phyloP scores from a whole-genome alignment of 78 protist genomes.

The Pelomyxa schiedti region DNA sequence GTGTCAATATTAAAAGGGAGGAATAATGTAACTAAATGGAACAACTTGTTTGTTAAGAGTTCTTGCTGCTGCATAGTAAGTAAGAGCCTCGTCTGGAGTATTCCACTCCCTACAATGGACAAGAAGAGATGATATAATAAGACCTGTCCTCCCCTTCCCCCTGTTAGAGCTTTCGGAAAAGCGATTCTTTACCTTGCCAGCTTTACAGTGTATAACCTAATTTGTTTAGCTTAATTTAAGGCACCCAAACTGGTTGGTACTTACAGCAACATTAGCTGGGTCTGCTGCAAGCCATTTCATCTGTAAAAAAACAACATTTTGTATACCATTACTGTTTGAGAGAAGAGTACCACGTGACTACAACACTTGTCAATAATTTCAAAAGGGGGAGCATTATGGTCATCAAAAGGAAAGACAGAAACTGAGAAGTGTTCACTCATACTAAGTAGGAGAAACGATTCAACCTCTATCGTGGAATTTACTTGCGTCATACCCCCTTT shows the following conservation, averaged over 20 bases:
- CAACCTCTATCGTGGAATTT: conserved; percentile 50
- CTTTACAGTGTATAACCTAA: conserved; percentile 60
- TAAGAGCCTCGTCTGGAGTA: conserved; percentile 35
- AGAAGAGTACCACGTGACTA: conserved; percentile 2
- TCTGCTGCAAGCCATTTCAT: conserved; percentile 37
- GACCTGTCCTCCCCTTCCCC: conserved; percentile 11
- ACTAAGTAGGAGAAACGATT: not conserved
- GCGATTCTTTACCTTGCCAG: conserved; percentile 45
- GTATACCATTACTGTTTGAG: not conserved
- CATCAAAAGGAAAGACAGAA: conserved; percentile 57
- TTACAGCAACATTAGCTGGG: conserved; percentile 36
- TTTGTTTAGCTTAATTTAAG: too few species aligned
- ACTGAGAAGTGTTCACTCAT: not conserved
- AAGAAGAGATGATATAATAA: conserved; percentile 52
- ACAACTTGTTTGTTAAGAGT: conserved; percentile 44
- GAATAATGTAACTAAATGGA: not conserved
- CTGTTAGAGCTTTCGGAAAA: not conserved
- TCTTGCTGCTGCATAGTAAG: conserved; percentile 45
- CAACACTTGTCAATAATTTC: conserved; percentile 38
- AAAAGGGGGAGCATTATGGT: conserved; percentile 69
- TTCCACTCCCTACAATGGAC: conserved; percentile 26
- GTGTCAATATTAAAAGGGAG: too few species aligned
- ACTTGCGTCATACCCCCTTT: conserved; percentile 53
- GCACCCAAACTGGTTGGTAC: too few species aligned
- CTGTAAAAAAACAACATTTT: conserved; percentile 36